Evolutionary conservation across 306 rosid species (phyloP).

Genomic region (Cercis canadensis): DNA sequence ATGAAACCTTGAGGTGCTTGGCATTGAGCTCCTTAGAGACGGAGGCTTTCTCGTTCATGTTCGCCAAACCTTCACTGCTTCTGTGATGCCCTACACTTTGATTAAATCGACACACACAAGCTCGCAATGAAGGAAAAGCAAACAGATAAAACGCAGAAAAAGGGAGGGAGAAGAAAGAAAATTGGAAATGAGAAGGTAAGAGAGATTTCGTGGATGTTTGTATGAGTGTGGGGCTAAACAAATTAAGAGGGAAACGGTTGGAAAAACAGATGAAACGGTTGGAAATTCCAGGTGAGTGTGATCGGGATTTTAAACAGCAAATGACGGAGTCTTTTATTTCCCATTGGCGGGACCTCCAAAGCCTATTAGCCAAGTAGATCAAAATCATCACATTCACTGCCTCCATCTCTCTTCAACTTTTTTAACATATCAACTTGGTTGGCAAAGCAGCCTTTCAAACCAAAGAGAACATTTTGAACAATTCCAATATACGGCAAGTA

Average conservation of each 20-base stretch:
- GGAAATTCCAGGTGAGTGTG: slow-evolving; percentile 37
- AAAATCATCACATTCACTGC: background rate
- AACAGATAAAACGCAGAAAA: slow-evolving; percentile 13
- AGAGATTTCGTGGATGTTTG: background rate
- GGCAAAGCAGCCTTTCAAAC: slow-evolving; percentile 31
- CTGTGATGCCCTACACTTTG: background rate
- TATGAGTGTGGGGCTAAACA: slow-evolving; percentile 28
- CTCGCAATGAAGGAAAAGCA: slow-evolving; percentile 30
- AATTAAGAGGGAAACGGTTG: slow-evolving; percentile 48
- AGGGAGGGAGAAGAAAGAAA: background rate
- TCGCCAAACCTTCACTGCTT: slow-evolving; percentile 42
- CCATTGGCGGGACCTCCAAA: slow-evolving; percentile 13
- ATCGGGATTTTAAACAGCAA: slow-evolving; percentile 15
- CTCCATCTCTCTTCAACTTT: background rate
- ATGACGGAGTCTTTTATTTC: slow-evolving; percentile 25
- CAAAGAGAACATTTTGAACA: slow-evolving; percentile 10
- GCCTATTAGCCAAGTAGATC: background rate
- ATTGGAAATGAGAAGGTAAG: background rate
- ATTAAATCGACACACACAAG: background rate
- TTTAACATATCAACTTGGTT: slow-evolving; percentile 9
- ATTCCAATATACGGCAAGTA: background rate
- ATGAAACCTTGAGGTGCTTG: slow-evolving; percentile 68
- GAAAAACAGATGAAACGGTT: slow-evolving; percentile 41
- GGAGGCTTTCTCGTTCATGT: slow-evolving; percentile 79
- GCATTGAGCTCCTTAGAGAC: slow-evolving; percentile 88